Base-by-base conservation (phyloP, 2,329 filamentous ascomycete genomes). In the Blastomyces parvus region DNA sequence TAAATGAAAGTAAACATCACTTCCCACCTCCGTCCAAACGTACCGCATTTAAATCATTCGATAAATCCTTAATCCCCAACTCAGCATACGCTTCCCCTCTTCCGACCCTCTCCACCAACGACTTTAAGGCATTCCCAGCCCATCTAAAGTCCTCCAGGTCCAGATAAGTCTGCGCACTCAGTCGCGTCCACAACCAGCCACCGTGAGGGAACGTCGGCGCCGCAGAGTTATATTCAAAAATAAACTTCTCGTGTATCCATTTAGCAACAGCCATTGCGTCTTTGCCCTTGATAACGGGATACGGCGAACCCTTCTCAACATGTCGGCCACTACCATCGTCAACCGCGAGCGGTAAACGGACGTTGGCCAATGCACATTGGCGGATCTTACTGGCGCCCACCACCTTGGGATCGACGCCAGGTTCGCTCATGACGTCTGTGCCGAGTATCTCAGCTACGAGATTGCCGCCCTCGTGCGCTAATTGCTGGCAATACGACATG, bases 111-210 rank as follows among this genome's bases (percentile, higher is more conserved):
- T 78, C 78, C 69, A 82, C 86, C 5, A 89, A 68, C 42, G 79
- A 76, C 71, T 83, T 82, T 69, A 94, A 73, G 9, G 82, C 77
- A 60, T 79, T 71, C 0, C 81, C 89, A 3, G 83, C 82, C 83
- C 84, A 89, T 72, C 88, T 84, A 71, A 94, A 96, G 74, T 97
- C 91, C 14, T 81, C 80, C 67, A 87, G 73, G 33, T 90, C 90
- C n/a, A 97, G 76, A 72, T 94, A 97, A 0, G 94, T 83, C 79
- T 96, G 91, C 17, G 84, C 90, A 71, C 88, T 91, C 58, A 96
- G 70, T 59, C 93, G 79, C 0, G 82, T 80, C 88, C 88, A 96
- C 72, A 87, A 83, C 61, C 80, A 80, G 0, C 82, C 82, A 0
- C 76, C 80, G 67, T 91, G 85, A 9, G 81, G 74, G 63, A 85